Evolutionary conservation across 768 basidiomycete genomes (phyloP).

Genomic region (Mycena galericulata): DNA sequence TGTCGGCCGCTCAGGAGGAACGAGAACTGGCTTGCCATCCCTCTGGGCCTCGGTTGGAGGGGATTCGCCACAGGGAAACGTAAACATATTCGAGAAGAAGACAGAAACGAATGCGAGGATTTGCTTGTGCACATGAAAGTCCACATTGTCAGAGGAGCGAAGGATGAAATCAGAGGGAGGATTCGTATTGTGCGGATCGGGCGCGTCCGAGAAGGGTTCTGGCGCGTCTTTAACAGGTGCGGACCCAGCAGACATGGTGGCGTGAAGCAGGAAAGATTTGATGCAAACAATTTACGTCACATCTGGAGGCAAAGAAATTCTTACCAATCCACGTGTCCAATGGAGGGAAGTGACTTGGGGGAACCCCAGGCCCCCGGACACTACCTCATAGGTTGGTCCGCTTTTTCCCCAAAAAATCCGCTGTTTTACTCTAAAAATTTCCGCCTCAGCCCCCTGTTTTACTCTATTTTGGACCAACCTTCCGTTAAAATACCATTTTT

Average conservation of each 20-base stretch:
- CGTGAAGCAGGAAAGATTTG: no score
- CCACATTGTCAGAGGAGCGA: neutral
- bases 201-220: neutral
- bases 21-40: neutral
- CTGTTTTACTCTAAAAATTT: no score
- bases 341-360: no score
- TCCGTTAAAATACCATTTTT: no score
- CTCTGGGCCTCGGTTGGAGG: neutral
- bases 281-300: no score
- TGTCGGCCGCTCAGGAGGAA: neutral
- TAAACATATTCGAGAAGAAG: neutral
- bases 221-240: neutral
- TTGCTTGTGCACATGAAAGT: slow-evolving; percentile 8
- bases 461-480: no score
- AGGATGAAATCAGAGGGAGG: slow-evolving; percentile 1
- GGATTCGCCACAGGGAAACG: neutral
- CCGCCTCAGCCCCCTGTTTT: no score
- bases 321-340: no score
- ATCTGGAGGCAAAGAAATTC: no score
- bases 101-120: neutral
- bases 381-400: no score
- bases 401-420: no score
- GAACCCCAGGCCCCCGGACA: no score
- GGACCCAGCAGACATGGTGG: neutral
- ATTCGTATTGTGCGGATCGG: neutral